phyloP scores from a whole-genome alignment of 2,329 filamentous ascomycete species.

The Exophiala sp. region DNA sequence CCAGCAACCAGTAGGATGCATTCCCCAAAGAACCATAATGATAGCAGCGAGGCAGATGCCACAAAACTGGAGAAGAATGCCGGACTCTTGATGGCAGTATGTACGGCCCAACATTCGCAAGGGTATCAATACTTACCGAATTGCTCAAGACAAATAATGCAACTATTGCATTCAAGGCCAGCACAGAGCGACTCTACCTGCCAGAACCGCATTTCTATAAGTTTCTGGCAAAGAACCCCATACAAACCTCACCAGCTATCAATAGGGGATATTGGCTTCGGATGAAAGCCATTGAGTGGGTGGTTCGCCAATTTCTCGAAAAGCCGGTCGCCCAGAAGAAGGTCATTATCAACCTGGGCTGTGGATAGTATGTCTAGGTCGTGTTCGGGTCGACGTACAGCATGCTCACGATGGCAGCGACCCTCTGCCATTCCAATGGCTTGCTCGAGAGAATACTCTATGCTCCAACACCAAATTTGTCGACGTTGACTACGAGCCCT shows the following conservation, averaged over 20 bases:
- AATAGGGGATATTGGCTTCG: conserved; percentile 86
- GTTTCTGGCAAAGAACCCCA: conserved; percentile 80
- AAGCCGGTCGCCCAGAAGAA: conserved; percentile 38
- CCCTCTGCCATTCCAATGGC: conserved; percentile 79
- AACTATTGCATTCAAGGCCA: conserved; percentile 90
- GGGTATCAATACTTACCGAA: not conserved
- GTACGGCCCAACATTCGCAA: not conserved
- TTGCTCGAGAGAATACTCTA: conserved; percentile 60
- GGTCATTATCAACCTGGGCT: conserved; percentile 27
- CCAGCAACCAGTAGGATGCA: too few species aligned
- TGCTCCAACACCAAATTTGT: conserved; percentile 26
- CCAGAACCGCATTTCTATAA: conserved; percentile 79
- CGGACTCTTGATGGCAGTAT: conserved; percentile 51
- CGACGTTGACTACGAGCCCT: conserved; percentile 26
- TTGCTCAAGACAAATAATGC: conserved; percentile 77
- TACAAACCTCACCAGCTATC: conserved; percentile 77
- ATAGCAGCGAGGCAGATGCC: conserved; percentile 8
- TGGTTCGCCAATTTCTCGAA: conserved; percentile 70
- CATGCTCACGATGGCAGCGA: conserved; percentile 55
- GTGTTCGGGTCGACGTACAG: not conserved
- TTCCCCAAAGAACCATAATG: not conserved
- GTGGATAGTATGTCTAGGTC: conserved; percentile 25
- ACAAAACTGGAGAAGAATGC: conserved; percentile 39
- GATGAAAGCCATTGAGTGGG: conserved; percentile 74
- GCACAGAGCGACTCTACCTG: conserved; percentile 82